phyloP scores from a whole-genome alignment of 2,329 filamentous ascomycete genomes.

The Dendryphion nanum region DNA sequence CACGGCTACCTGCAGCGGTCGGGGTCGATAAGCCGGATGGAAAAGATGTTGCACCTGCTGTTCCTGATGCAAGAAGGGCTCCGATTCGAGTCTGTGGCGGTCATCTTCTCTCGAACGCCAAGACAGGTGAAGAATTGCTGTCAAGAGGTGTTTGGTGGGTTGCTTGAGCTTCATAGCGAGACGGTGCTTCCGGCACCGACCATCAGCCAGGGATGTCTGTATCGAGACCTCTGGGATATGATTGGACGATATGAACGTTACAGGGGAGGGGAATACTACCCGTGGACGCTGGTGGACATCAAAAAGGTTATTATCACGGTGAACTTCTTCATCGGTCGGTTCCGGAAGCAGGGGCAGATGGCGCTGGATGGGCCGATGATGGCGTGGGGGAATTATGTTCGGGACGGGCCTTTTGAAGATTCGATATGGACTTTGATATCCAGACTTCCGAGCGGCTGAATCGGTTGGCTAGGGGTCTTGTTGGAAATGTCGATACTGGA shows the following conservation, averaged over 20 bases:
- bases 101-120: constrained; percentile 28
- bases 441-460: too few relatives aligned
- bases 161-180: not conserved
- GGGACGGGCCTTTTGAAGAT: too few relatives aligned
- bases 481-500: too few relatives aligned
- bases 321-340: constrained; percentile 30
- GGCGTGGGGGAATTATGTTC: constrained; percentile 16
- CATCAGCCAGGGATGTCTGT: constrained; percentile 4
- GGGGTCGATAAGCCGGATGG: constrained; percentile 18
- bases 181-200: not conserved
- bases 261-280: constrained; percentile 18
- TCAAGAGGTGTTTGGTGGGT: not conserved
- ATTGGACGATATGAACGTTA: constrained; percentile 6
- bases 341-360: constrained; percentile 23
- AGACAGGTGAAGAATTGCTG: constrained; percentile 1
- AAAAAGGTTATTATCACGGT: constrained; percentile 24
- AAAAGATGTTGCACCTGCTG: constrained; percentile 27
- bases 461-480: too few relatives aligned
- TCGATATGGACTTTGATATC: too few relatives aligned
- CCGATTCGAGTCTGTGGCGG: constrained; percentile 25
- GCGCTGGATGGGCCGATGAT: constrained; percentile 20
- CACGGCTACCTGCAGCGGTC: not conserved
- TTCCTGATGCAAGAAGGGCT: constrained; percentile 23
- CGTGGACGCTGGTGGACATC: constrained; percentile 17
- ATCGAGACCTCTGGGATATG: constrained; percentile 19